Base-by-base conservation (phyloP, 805 yeast genomes). In the Saccharomycopsis fermentans region DNA sequence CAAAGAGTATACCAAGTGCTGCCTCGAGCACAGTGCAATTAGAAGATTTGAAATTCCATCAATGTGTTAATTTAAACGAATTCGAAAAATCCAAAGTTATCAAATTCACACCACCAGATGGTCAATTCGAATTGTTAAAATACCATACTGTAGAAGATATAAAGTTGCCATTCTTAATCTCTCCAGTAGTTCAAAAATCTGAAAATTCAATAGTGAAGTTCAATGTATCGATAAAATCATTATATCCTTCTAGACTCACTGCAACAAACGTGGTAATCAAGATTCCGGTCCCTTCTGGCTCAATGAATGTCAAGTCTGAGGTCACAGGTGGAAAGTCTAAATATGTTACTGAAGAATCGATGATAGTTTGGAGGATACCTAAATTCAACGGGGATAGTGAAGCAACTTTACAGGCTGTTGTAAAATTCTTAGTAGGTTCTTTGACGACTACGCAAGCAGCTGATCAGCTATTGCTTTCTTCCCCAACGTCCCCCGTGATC, bases 91-190 rank as follows among this genome's bases (percentile, higher is more conserved):
- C 84, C 27, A 74, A 86, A 47, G 72, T 80, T 26, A 85, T 90
- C 59, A 81, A 78, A 52, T 90, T 90, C 63, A 75, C 83, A 12
- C 96, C 96, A 2, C 96, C 96, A 1, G 96, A 90, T 71, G 96
- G 96, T 0, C 81, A 82, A 55, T 87, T 89, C 68, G 92, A 89
- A 69, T 77, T 90, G 60, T 84, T 90, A 91, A 76, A 81, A 37
- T 90, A 90, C 70, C 74, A 84, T 58, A 77, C 80, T 1, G 70
- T 75, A 1, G 81, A 81, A 51, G 81, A 82, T 63, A 72, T 87
- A 60, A 81, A 80, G 55, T 67, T 87, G 34, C 97, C 97, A 3
- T 87, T 90, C 70, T 74, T 75, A 55, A 77, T 90, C 16, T 72
- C 77, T 4, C 86, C 92, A 1, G 74, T 75, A 34, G 76, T 84